Evolutionary conservation across 2,329 filamentous ascomycete genomes (phyloP), one percentile per base, ranked within the genome.

Genomic region (Akanthomyces muscarius): DNA sequence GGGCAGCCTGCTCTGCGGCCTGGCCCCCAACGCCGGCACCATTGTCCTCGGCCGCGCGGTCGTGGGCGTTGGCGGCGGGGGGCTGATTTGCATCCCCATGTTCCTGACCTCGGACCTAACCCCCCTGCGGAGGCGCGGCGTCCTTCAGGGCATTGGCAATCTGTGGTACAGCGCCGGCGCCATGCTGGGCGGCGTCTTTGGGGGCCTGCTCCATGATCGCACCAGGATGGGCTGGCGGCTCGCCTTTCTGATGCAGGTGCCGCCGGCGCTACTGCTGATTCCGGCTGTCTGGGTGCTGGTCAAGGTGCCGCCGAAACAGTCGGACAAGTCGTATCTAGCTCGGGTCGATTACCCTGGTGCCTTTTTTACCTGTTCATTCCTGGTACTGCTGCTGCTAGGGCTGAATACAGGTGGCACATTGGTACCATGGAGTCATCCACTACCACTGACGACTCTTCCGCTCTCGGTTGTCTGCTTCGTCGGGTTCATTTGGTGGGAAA

Each of bases 341-440:
- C 86, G 92, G 38, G 89, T 97, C 63, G 92, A 97, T 75, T 96
- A 94, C 70, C 77, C 86, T 1, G 91, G 92, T 25, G 86, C 88
- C 2, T 80, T 88, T 1, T 77, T 95, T 16, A 86, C 83, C 21
- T 75, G 90, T 23, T 74, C 83, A 1, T 87, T 88, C 42, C 80
- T 95, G 14, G 85, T 94, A 0, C 76, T 93, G 7, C 77, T 96
- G 0, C 83, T 96, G 0, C 77, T 94, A 1, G 90, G 90, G 1
- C 81, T 96, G 53, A 95, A 93, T 71, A 87, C 90, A 0, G 92
- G 92, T 14, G 91, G 92, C 1, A 96, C 94, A 68, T 76, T 92
- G 38, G 86, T 96, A 0, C 89, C 91, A 0, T 97, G 92, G 91
- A 84, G 81, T 0, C 89, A 95, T 69, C 91, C 91, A 0, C 78